Conservation (phyloP, 371 early-diverging fungal genomes). For the Quaeritorhiza haematococci region DNA sequence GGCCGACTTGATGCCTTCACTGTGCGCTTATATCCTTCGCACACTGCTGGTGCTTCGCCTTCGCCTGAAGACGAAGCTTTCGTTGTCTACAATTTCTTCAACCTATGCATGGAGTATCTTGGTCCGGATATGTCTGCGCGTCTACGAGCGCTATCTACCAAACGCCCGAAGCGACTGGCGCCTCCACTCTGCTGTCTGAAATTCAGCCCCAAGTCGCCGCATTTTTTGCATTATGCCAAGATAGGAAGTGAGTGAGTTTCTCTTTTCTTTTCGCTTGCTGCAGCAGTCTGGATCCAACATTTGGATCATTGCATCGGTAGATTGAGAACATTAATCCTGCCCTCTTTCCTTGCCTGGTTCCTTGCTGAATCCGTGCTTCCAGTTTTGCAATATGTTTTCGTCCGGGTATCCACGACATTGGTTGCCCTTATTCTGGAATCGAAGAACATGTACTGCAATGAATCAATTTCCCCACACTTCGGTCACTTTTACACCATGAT, state of each 20-base stretch:
- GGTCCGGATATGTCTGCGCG: constrained; percentile 14
- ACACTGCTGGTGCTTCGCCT: too few species aligned
- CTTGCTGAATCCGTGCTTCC: background rate
- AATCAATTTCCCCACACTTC: constrained; percentile 14
- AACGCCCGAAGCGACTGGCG: constrained; percentile 13
- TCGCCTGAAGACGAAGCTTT: constrained; percentile 38
- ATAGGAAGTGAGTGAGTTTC: constrained; percentile 27
- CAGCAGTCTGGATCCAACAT: background rate
- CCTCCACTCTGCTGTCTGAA: constrained; percentile 27
- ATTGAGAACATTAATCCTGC: background rate
- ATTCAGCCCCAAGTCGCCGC: constrained; percentile 15
- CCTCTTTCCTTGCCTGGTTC: too few species aligned
- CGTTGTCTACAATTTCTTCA: constrained; percentile 34
- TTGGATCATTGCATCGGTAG: background rate
- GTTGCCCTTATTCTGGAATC: constrained; percentile 15
- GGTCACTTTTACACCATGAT: constrained; percentile 24
- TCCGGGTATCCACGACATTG: constrained; percentile 20
- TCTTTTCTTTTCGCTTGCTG: constrained; percentile 4
- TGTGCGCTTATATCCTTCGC: background rate
- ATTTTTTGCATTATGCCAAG: constrained; percentile 28
- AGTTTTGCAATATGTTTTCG: constrained; percentile 28
- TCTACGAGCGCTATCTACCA: constrained; percentile 4
- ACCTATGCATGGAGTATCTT: constrained; percentile 27
- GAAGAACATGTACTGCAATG: constrained; percentile 12
- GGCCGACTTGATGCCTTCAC: background rate